These are phyloP conservation scores for Posidonia oceanica DNA, from an alignment of 116 monocot genomes.

Conservation along the genomic window DNA sequence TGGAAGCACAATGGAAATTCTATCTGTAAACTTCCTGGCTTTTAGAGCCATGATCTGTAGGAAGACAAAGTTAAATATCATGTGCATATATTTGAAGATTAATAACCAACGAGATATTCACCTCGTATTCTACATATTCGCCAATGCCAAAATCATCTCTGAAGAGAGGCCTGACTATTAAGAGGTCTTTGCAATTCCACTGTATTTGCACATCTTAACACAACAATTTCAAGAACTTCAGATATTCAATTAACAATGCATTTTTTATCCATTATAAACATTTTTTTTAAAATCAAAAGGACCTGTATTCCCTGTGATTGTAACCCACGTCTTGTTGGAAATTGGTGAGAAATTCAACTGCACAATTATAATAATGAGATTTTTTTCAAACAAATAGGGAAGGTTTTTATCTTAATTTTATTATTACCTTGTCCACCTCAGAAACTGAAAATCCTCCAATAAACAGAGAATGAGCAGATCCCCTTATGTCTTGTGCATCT, in stretches of 20 bases:
- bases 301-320: slow-evolving; percentile 81
- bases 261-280: background rate
- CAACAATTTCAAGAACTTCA: background rate
- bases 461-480: slow-evolving; percentile 46
- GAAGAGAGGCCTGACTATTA: slow-evolving; percentile 27
- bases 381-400: background rate
- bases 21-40: slow-evolving; percentile 40
- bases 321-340: slow-evolving; percentile 44
- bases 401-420: background rate
- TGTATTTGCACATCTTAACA: slow-evolving; percentile 64
- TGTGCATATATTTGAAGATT: background rate
- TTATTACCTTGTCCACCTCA: slow-evolving; percentile 33
- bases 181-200: slow-evolving; percentile 54
- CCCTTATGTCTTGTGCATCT: slow-evolving; percentile 46
- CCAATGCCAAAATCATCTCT: slow-evolving; percentile 36
- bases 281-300: background rate
- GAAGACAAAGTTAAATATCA: slow-evolving; percentile 5
- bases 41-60: slow-evolving; percentile 52
- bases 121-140: slow-evolving; percentile 46
- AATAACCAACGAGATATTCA: slow-evolving; percentile 4
- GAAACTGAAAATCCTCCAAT: slow-evolving; percentile 71
- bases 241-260: background rate
- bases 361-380: slow-evolving; percentile 11
- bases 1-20: slow-evolving; percentile 57
- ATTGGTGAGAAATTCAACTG: slow-evolving; percentile 68